phyloP scores from a whole-genome alignment of 495 filamentous ascomycete genomes.

The Echria macrotheca region DNA sequence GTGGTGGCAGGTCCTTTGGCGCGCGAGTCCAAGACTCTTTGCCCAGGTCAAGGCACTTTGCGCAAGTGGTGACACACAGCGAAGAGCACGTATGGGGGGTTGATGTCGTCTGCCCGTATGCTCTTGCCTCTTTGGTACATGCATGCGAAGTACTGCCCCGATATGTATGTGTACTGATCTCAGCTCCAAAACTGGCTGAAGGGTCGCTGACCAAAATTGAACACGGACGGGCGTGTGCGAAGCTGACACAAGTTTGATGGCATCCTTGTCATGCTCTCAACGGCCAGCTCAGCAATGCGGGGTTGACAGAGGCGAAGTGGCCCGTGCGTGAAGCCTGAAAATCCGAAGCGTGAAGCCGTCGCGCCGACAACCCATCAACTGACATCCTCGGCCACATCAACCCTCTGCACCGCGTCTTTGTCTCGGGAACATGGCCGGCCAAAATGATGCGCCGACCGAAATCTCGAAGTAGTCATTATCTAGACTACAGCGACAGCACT shows the following conservation, averaged over 20 bases:
- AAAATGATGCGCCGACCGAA: not conserved
- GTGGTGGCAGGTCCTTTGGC: no score
- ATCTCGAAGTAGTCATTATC: not conserved
- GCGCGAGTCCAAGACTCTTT: no score
- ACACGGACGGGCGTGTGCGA: no score
- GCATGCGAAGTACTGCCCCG: no score
- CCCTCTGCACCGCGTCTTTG: not conserved
- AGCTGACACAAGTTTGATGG: not conserved
- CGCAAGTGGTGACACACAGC: no score
- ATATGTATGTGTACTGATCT: no score
- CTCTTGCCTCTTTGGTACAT: no score
- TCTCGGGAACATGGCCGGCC: constrained; percentile 1
- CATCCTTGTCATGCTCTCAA: not conserved
- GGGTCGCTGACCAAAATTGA: no score
- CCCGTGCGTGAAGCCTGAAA: not conserved
- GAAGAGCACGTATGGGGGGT: no score
- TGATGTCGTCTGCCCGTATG: no score
- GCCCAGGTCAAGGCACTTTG: no score
- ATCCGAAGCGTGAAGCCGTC: not conserved
- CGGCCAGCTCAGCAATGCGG: not conserved
- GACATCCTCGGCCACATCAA: constrained; percentile 4
- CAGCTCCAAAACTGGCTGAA: no score
- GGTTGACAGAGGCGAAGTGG: not conserved
- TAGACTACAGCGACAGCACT: not conserved
- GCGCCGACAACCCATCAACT: not conserved